Evolutionary conservation across 208 protist species (phyloP), one percentile per base, ranked within the genome.

Genomic region (Acanthamoeba lenticulata): DNA sequence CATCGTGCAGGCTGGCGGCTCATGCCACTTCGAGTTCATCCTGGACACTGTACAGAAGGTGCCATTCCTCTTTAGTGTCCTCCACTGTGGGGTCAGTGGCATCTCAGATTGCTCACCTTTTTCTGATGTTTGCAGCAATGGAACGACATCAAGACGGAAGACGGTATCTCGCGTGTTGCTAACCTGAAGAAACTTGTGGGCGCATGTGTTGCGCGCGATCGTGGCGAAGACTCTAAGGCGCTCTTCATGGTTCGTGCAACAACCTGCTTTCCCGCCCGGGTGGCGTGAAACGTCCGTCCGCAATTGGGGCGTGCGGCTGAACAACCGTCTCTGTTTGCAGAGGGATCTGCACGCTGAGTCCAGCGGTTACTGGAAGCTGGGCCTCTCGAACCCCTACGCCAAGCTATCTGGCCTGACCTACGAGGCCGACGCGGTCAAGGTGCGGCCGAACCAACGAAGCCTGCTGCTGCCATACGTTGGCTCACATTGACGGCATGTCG

Each of bases 361-460:
- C 32, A 90, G 83, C 40, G 83, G 83, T 27, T 90, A 90, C 57
- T 90, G 83, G 83, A 90, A 90, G 57, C 57, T 90, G 24, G 83
- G 83, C 83, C 36, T 67, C 29, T 69, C 57, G 21, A 90, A 90
- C 32, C 83, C 83, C 17, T 90, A 69, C 47, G 52, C 36, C 83
- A 90, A 42, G 69, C 40, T 36, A 11, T 79, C 69, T 19, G 69
- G 69, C 27, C 38, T 79, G 38, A 0, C 69, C 24, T 40, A 29
- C 5, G 69, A 79, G 7, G 27, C 69, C 34, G 34, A 79, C 21
- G n/a, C n/a, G 29, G 83, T 40, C n/a, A 67, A 90, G 47, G 47
- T 67, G 34, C 19, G 42, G 69, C 21, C 44, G n/a, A 19, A 24
- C 15, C 29, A 36, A 81, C 2, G 6, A 47, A 45, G 74, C 27